Evolutionary conservation across 257 asterid species (phyloP), one percentile per base, ranked within the genome.

Genomic region (Nicotiana noctiflora): DNA sequence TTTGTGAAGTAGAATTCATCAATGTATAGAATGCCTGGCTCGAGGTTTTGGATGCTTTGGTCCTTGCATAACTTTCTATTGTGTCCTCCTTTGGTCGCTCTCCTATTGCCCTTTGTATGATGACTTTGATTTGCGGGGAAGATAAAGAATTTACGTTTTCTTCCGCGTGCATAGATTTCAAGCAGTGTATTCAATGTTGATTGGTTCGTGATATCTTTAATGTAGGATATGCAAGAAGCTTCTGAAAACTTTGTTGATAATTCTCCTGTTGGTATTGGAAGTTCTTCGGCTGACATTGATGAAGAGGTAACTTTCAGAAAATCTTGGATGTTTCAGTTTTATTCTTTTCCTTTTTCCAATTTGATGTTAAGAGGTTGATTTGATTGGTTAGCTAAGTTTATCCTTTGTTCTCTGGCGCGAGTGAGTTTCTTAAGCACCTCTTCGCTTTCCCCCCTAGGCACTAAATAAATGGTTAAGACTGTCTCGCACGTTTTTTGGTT

Each of bases 201-300:
- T 60, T 56, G 66, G 77, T 68, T 78, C 56, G 44, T 80, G 34
- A 44, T 70, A 13, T 13, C 59, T 80, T 76, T 14, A 59, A 79
- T 65, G 76, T 87, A 88, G 91, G 84, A 83, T 25, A 63, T 84
- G 65, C 77, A 79, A 64, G 92, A 84, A 83, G 82, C 86, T 84
- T 27, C 84, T 61, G 87, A 81, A 40, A 83, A 83, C 67, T 79
- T 84, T 9, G 84, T 77, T 53, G 82, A 83, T 51, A 88, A 81
- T 79, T 82, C 86, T 4, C 83, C 87, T 59, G 53, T 83, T 52
- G 80, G 84, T 61, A 80, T 80, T 40, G 85, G 79, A 67, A 76
- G 79, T 80, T 76, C 87, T 29, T 84, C 85, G 2, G 84, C 67
- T 57, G 82, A 85, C 84, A 84, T 80, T 79, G 88, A 77, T 34